Base-by-base conservation (phyloP, 768 basidiomycete species). In the Hericium alpestre region DNA sequence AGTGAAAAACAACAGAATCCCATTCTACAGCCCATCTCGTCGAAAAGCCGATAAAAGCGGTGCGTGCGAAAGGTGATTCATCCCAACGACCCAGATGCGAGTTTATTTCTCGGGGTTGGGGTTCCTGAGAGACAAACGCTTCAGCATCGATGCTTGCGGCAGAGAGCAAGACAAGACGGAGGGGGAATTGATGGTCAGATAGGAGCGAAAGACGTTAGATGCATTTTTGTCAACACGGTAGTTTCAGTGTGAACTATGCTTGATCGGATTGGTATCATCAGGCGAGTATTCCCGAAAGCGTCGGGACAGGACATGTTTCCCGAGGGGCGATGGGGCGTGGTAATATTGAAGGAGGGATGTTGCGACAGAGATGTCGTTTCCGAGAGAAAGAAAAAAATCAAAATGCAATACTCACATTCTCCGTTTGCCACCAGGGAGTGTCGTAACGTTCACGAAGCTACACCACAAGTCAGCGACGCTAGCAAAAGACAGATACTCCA, bases 151-250 rank as follows among this genome's bases (percentile, higher is more conserved):
- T 32, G 47, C 12, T 20, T 20, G 39, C 10, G 38, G 13, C 39
- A 3, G 12, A 37, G 48, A 55, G 37, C 40, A 25, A 61, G 48
- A 47, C 54, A 56, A 58, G 57, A 55, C 56, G 47, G 18, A 15
- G 16, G 51, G 47, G 53, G 56, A 63, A 57, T 60, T 54, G 66
- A 60, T 63, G 60, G 72, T 94, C 93, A 94, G 91, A 94, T 94
- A 94, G 92, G 91, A 94, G 93, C 92, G 93, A 94, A 94, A 94
- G 93, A 96, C 91, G 71, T 82, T 76, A 81, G 87, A 90, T 90
- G 84, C 64, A 77, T 81, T 73, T 73, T 79, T 86, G 74, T 93
- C 87, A 84, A 89, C 90, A 93, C 72, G 67, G 71, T 73, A 69
- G 73, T 72, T 90, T 95, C 91, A 85, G 92, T 84, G 89, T 94